Conservation (phyloP, 139 green algal species). For the Penium margaritaceum region DNA sequence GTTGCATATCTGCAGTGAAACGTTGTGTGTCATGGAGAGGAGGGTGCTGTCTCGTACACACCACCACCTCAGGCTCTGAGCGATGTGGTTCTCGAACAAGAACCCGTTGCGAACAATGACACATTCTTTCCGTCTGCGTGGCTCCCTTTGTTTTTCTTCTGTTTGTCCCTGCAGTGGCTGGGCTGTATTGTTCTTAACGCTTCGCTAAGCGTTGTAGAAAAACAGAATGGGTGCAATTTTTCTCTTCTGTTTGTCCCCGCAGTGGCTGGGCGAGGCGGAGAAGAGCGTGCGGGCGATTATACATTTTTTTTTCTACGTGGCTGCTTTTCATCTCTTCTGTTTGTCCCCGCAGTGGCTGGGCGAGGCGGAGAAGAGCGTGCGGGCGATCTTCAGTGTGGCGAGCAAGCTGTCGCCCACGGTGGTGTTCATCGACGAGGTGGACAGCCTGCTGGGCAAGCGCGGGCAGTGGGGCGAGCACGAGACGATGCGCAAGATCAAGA, state of each 20-base stretch:
- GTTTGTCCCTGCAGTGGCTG: not conserved
- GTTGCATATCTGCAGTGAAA: too few relatives aligned
- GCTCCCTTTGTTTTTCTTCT: not conserved
- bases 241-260: too few relatives aligned
- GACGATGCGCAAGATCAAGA: conserved; percentile 68
- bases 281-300: conserved; percentile 36
- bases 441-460: conserved; percentile 49
- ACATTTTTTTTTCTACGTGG: too few relatives aligned
- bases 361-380: conserved; percentile 42
- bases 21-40: too few relatives aligned
- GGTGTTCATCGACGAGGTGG: conserved; percentile 43
- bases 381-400: conserved; percentile 31
- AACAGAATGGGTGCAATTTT: too few relatives aligned
- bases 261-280: conserved; percentile 49
- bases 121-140: not conserved
- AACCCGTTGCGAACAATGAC: too few relatives aligned
- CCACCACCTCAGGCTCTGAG: too few relatives aligned
- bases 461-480: conserved; percentile 57
- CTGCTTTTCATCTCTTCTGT: too few relatives aligned
- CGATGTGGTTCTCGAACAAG: too few relatives aligned
- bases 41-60: too few relatives aligned
- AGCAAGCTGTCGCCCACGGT: conserved; percentile 39
- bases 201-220: too few relatives aligned
- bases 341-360: conserved; percentile 49
- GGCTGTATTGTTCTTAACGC: too few relatives aligned